phyloP scores from a whole-genome alignment of 2,329 filamentous ascomycete species.

The Delphinella strobiligena region DNA sequence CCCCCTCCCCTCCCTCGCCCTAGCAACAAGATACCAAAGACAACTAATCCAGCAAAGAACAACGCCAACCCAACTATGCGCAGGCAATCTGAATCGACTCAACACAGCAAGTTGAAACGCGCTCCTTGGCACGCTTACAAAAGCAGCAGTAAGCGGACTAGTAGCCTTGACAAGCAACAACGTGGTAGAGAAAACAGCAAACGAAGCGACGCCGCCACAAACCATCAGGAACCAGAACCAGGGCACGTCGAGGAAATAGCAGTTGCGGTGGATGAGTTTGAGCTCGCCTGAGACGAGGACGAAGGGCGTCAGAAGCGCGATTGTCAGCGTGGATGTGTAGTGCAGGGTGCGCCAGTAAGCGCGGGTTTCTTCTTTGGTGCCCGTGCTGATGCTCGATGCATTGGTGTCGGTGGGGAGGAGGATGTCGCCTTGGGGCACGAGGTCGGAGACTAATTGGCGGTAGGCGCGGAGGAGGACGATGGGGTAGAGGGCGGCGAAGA shows the following conservation, averaged over 20 bases:
- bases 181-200: conserved; percentile 37
- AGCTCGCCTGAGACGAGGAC: conserved; percentile 39
- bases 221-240: conserved; percentile 44
- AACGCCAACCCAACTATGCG: conserved; percentile 40
- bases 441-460: conserved; percentile 31
- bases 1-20: conserved; percentile 27
- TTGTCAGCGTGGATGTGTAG: conserved; percentile 38
- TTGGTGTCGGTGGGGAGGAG: conserved; percentile 17
- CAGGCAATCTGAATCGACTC: conserved; percentile 35
- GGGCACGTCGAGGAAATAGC: conserved; percentile 42
- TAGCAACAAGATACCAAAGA: conserved; percentile 35
- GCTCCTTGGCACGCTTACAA: conserved; percentile 36
- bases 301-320: conserved; percentile 37
- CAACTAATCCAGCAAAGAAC: conserved; percentile 38
- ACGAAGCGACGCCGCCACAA: conserved; percentile 35
- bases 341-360: conserved; percentile 41
- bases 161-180: conserved; percentile 38
- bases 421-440: conserved; percentile 33
- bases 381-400: conserved; percentile 16
- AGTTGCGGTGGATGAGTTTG: conserved; percentile 36
- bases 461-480: conserved; percentile 39
- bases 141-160: conserved; percentile 37
- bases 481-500: conserved; percentile 41
- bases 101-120: conserved; percentile 38
- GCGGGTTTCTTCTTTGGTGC: conserved; percentile 34